Base-by-base conservation (phyloP, 1,284 basidiomycete species). In the Pseudozyma thailandica region DNA sequence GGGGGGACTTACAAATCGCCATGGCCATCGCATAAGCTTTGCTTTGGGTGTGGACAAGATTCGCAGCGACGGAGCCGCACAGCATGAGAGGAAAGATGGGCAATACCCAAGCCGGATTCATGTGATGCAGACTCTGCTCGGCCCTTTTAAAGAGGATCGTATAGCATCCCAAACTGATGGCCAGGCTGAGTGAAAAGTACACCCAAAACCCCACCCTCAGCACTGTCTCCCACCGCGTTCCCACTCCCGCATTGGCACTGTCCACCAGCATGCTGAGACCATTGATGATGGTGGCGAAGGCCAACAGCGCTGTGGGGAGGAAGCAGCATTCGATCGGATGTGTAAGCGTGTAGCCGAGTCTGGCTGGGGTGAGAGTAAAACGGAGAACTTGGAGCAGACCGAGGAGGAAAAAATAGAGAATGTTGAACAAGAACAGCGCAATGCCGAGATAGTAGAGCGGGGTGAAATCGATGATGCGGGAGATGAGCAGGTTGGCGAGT, bases 31-130 rank as follows among this genome's bases (percentile, higher is more conserved):
- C 62, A 4, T 35, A 5, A 2, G 35, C n/a, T 4, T 35, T 30
- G 2, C 23, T 25, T 38, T 72, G 62, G 5, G 53, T 62, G 2
- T 35, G 50, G 4, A 58, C 25, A 0, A 66, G 46, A 4, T 35
- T 18, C 0, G 38, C 28, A 0, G 72, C 68, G 8, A 72, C 48
- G 3, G 43, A 54, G 9, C 72, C 68, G 21, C 55, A 66, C 13
- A 74, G 69, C 72, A 74, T 74, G n/a, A 56, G 52, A 7, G 68
- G 72, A 31, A 74, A 74, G 39, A 72, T 60, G 8, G 72, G 72
- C 13, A 74, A 37, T 5, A 72, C 57, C 61, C 61, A 71, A 3
- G 27, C 66, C 7, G 72, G 68, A 21, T 45, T 62, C 68, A 74
- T 65, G 16, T 62, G 44, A 20, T 56, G 51, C 39, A 71, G n/a